A percentile compares a stretch with the other conserved stretches of the same genome.
These are phyloP conservation scores for Raphanus hybrid DNA, from an alignment of 441 rosid species.

Conservation along the genomic window DNA sequence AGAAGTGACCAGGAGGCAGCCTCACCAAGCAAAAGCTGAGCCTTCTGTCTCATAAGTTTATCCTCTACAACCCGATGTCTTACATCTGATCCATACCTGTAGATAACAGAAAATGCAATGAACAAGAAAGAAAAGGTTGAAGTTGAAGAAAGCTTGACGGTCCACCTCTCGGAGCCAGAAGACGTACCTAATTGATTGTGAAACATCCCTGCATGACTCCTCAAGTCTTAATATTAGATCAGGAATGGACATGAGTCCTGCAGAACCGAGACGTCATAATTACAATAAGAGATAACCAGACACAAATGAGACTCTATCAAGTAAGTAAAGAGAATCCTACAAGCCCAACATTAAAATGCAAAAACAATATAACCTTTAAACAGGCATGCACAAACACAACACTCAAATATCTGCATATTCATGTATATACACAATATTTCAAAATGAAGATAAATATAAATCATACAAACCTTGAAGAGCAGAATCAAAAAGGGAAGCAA, in stretches of 20 bases:
- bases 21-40: slow-evolving; percentile 93
- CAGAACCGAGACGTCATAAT: slow-evolving; percentile 35
- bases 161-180: slow-evolving; percentile 20
- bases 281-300: slow-evolving; percentile 12
- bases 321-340: slow-evolving; percentile 19
- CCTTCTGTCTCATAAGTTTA: slow-evolving; percentile 94
- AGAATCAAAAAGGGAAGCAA: slow-evolving; percentile 92
- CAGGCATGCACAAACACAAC: slow-evolving; percentile 27
- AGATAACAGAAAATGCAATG: slow-evolving; percentile 23
- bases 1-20: slow-evolving; percentile 99
- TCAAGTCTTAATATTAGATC: slow-evolving; percentile 89
- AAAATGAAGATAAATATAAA: neutral
- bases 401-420: neutral
- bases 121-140: slow-evolving; percentile 2
- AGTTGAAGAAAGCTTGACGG: slow-evolving; percentile 6
- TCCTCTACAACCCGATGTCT: slow-evolving; percentile 88
- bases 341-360: slow-evolving; percentile 2
- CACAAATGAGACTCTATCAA: slow-evolving; percentile 17
- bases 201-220: slow-evolving; percentile 77
- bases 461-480: slow-evolving; percentile 75
- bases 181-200: slow-evolving; percentile 86
- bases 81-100: slow-evolving; percentile 75
- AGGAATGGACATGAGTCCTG: slow-evolving; percentile 90
- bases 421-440: neutral
- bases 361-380: slow-evolving; percentile 1